Evolutionary conservation across 164 flowering plant species (phyloP), one percentile per base, ranked within the genome.

Genomic region (Malania oleifera): DNA sequence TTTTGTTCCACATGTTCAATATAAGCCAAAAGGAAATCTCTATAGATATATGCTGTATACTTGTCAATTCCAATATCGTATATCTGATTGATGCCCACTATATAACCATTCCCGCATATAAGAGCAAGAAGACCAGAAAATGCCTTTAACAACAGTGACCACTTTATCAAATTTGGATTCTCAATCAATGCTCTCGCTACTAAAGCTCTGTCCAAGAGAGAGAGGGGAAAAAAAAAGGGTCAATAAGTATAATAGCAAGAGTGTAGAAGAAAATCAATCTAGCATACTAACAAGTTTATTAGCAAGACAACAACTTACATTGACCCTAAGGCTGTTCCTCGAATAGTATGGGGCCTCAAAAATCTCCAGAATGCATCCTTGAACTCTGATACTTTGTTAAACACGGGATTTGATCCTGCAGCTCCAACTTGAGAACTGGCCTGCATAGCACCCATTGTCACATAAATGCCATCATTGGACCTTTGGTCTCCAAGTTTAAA

Each of bases 11-110:
- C 13, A 12, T 11, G 13, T 40, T 40, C 14, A 11, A 57, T 15
- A 43, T n/a, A 28, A 6, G 52, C 14, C 37, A 35, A 2, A 13
- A 39, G 43, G 17, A 54, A n/a, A 24, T 25, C 15, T 14, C 13
- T 18, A 54, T 0, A 41, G 14, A 50, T 3, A 4, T 5, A 45
- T 27, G 41, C 27, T 22, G 45, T 87, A 52, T 85, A 93, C 99
- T 88, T 93, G 80, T 93, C 97, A 66, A 93, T 93, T 45, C 89
- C 91, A 62, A 93, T 76, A 59, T 93, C 99, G 59, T 88, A 93
- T 52, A 93, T 90, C 75, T 93, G 99, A 73, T 93, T 93, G 77
- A 93, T 90, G 76, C 99, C 97, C 66, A 93, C 99, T 53, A 93
- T 93, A 63, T 86, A 93, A 51, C 97, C 97, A 72, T 90, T 93